Base-by-base conservation (phyloP, 2,329 filamentous ascomycete species). In the Diaporthe longicolla region DNA sequence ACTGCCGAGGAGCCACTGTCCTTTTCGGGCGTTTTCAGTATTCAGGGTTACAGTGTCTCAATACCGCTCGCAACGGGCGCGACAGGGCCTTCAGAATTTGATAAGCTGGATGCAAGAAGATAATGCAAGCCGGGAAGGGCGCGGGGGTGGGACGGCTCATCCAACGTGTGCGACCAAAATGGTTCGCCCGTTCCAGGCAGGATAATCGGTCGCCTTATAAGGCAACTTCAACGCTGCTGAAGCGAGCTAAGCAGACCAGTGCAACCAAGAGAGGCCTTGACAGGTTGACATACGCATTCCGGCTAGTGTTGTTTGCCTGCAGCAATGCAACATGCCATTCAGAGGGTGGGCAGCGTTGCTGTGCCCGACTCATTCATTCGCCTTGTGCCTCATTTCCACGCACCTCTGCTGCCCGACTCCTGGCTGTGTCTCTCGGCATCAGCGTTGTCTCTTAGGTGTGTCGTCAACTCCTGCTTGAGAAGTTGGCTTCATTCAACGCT, bases 161-260 rank as follows among this genome's bases (percentile, higher is more conserved):
- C 63, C 63, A 68, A 35, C 43, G 10, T 10, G 29, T 68, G 57
- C 43, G 55, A 52, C 55, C 55, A 32, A 26, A 52, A 15, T 71
- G 66, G 68, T 45, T 61, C 45, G 68, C 74, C 32, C 24, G 48
- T 68, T 54, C 65, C n/a, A 58, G 59, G 61, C 61, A 70, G 66
- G 58, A 61, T 45, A 52, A 45, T 26, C 24, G 55, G 71, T 68
- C 66, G 73, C 71, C 73, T 73, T 58, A 70, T 32, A 52, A 75
- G 73, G 73, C 58, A 55, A 50, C n/a, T 35, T 1, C 70, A 63
- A 45, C 48, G 57, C 54, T 70, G 45, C 55, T 26, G 37, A 66
- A 45, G 73, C 73, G 70, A 69, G 52, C 70, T 58, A 65, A 57
- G 37, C 15, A n/a, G 43, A 24, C 55, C 35, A 29, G 21, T 45